Conservation (phyloP, 179 eudicot genomes). For the Corrigiola litoralis region DNA sequence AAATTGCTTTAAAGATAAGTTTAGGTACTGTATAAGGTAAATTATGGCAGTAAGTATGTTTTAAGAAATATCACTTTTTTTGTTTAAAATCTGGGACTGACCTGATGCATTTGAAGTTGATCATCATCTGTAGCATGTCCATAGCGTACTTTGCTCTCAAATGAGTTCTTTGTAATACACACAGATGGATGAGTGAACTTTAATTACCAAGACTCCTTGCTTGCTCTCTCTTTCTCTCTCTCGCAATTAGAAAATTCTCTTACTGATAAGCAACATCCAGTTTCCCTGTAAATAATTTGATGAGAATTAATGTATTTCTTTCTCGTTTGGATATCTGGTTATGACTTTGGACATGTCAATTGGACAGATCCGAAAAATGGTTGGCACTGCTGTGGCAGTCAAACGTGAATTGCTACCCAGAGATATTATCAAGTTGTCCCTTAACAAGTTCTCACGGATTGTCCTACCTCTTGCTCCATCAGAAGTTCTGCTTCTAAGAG, state of each 20-base stretch:
- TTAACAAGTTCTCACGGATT: conserved; percentile 75
- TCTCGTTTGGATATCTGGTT: neutral
- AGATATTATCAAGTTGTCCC: conserved; percentile 63
- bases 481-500: conserved; percentile 69
- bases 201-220: too few relatives aligned
- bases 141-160: neutral
- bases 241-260: too few relatives aligned
- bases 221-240: too few relatives aligned
- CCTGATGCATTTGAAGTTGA: neutral
- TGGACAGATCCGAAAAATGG: conserved; percentile 94
- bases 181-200: too few relatives aligned
- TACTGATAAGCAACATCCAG: too few relatives aligned
- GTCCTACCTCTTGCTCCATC: conserved; percentile 88
- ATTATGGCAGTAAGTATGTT: neutral
- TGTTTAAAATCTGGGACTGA: neutral
- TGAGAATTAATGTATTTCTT: neutral
- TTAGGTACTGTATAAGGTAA: neutral
- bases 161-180: too few relatives aligned
- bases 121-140: too few relatives aligned
- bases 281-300: neutral
- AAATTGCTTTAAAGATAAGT: neutral
- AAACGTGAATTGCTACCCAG: conserved; percentile 80
- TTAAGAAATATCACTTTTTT: neutral
- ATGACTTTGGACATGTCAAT: conserved; percentile 1
- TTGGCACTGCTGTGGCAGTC: conserved; percentile 84